Evolutionary conservation across 768 basidiomycete species (phyloP), one percentile per base, ranked within the genome.

Genomic region (Leccinum rimulosum): DNA sequence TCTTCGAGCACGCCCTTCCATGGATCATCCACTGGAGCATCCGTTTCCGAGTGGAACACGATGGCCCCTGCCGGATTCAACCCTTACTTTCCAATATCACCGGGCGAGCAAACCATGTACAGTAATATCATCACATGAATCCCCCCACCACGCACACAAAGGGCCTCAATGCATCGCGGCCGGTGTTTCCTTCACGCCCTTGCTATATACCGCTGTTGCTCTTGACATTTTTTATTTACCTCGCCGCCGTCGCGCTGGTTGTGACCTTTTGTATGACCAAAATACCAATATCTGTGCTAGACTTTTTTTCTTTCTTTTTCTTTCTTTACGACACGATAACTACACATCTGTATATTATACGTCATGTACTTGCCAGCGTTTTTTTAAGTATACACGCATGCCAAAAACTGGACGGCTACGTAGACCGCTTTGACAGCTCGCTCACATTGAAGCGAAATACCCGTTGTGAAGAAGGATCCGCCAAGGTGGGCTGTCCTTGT

Each of bases 41-140:
- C 83, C 56, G 81, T 82, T 43, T 81, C 84, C 63, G 82, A 87
- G 72, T 87, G 86, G 87, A 82, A 78, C 63, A 76, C 81, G 58
- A 76, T 86, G 69, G 66, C 76, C 38, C 76, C 81, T 25, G 67
- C 81, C 30, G 80, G 82, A 33, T 89, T 86, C 73, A 87, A 85
- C 56, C 78, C 88, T 6, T 89, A 89, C 72, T 89, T 89, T 68
- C 83, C 87, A 35, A 76, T 85, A 60, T 73, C 80, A 47, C 67
- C 74, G 53, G 83, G 79, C 64, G 82, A 85, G 54, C 81, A 83
- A 65, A 73, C 70, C 67, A 80, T 86, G 63, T 85, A 85, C 70
- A 78, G 75, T 65, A 82, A 80, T 62, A 82, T 85, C 65, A 83
- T 85, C 65, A 77, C 78, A 64, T 84, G 75, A 84, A 60, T 52